Evolutionary conservation across 139 green algal species (phyloP).

Genomic region (Diplosphaera chodatii): DNA sequence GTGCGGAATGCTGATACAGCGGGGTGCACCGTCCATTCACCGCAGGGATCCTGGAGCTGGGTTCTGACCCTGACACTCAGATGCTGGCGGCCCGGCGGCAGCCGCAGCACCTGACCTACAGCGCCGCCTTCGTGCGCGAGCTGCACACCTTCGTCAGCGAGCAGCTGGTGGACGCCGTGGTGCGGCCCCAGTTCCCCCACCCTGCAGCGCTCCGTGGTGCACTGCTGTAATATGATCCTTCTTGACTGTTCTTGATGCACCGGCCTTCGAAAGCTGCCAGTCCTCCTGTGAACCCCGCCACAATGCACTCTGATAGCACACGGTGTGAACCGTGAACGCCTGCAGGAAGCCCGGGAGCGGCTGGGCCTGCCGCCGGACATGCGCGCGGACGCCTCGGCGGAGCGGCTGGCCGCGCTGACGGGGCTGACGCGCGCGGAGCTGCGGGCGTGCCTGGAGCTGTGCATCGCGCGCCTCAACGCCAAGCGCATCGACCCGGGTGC

Average conservation of each 20-base stretch:
- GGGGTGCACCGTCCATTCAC: not conserved
- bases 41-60: not conserved
- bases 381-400: not conserved
- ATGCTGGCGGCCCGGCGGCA: not conserved
- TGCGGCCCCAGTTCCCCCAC: no score
- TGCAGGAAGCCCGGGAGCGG: slow-evolving; percentile 21
- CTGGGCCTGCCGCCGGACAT: slow-evolving; percentile 42
- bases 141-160: slow-evolving; percentile 6
- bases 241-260: no score
- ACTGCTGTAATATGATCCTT: no score
- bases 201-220: no score
- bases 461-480: slow-evolving; percentile 47
- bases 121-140: slow-evolving; percentile 5
- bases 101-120: slow-evolving; percentile 4
- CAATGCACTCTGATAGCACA: no score
- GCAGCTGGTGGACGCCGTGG: not conserved
- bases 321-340: no score
- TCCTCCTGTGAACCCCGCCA: no score
- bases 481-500: slow-evolving; percentile 87
- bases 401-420: not conserved
- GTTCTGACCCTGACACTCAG: not conserved
- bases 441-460: slow-evolving; percentile 14
- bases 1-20: no score
- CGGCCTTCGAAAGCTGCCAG: no score
- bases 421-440: slow-evolving; percentile 1